Conservation (phyloP, 148 eudicot species). For the Pouteria glomerata region DNA sequence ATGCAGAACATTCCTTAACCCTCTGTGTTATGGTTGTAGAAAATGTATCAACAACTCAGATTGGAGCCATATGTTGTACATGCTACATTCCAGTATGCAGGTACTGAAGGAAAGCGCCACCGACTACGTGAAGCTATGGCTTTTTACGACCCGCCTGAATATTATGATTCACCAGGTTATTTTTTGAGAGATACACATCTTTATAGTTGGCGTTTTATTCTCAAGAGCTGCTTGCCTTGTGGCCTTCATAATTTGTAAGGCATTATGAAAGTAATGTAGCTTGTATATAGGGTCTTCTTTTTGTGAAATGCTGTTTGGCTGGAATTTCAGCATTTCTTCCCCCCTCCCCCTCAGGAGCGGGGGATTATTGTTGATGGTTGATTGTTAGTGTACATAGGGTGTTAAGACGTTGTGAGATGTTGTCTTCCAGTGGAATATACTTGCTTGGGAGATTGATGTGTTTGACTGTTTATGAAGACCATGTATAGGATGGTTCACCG, state of each 20-base stretch:
- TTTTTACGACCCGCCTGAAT: constrained; percentile 93
- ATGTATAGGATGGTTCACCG: too few species aligned
- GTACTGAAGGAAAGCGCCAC: constrained; percentile 94
- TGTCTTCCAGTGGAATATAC: too few species aligned
- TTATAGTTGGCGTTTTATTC: neutral
- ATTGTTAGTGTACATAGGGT: too few species aligned
- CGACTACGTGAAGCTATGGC: constrained; percentile 88
- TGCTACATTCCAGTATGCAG: constrained; percentile 91
- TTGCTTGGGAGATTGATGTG: too few species aligned
- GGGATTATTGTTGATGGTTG: too few species aligned
- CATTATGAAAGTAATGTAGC: neutral
- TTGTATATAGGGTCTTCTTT: neutral
- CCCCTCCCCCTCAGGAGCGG: neutral
- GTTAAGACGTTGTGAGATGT: too few species aligned
- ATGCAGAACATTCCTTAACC: neutral
- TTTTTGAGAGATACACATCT: neutral
- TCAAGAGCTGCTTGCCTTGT: neutral
- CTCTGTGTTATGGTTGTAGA: constrained; percentile 38
- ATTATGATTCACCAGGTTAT: constrained; percentile 70
- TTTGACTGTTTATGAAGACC: too few species aligned
- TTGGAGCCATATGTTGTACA: constrained; percentile 92
- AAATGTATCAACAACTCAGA: constrained; percentile 76
- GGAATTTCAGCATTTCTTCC: neutral
- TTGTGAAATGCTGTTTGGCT: neutral
- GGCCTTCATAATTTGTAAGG: neutral